These are phyloP conservation scores for Clitopilus passeckerianus DNA, from an alignment of 768 basidiomycete species.

Conservation along the genomic window DNA sequence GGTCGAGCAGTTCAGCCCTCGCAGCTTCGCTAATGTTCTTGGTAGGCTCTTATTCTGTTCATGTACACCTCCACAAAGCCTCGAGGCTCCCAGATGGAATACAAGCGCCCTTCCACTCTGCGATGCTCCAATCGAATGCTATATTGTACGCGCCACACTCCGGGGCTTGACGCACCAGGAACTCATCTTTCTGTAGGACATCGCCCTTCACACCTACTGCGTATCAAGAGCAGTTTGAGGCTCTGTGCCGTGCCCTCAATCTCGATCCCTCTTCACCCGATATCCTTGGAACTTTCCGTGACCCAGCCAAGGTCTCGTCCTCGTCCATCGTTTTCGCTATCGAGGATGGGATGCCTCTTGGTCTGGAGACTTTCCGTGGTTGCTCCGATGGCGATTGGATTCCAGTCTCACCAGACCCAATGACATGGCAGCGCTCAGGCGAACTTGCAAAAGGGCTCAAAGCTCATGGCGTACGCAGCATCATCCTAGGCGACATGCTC, in stretches of 20 bases:
- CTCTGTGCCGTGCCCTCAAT: constrained; percentile 50
- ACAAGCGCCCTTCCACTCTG: constrained; percentile 61
- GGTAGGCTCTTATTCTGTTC: constrained; percentile 70
- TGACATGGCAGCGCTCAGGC: constrained; percentile 66
- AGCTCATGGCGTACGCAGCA: constrained; percentile 53
- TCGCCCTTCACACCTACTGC: constrained; percentile 58
- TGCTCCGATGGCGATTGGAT: constrained; percentile 60
- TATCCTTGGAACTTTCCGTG: constrained; percentile 44
- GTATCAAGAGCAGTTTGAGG: constrained; percentile 56
- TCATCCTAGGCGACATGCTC: constrained; percentile 63
- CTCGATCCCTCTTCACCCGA: constrained; percentile 50
- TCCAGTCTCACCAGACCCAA: constrained; percentile 43
- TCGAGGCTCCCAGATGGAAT: constrained; percentile 54
- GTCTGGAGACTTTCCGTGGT: constrained; percentile 65
- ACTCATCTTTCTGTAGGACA: constrained; percentile 22
- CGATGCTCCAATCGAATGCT: constrained; percentile 69
- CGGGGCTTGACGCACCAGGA: not conserved
- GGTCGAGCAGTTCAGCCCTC: not conserved
- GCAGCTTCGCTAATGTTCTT: not conserved
- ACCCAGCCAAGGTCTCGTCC: constrained; percentile 43
- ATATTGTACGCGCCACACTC: constrained; percentile 39
- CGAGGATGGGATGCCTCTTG: constrained; percentile 55
- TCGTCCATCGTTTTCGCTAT: constrained; percentile 40
- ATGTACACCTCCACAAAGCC: constrained; percentile 68
- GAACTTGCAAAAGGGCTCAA: constrained; percentile 47